Percentiles rank a stretch among this genome's conserved stretches.
These are phyloP conservation scores for Termitomyces bulborhizus DNA, from an alignment of 768 basidiomycete genomes.

Conservation along the genomic window DNA sequence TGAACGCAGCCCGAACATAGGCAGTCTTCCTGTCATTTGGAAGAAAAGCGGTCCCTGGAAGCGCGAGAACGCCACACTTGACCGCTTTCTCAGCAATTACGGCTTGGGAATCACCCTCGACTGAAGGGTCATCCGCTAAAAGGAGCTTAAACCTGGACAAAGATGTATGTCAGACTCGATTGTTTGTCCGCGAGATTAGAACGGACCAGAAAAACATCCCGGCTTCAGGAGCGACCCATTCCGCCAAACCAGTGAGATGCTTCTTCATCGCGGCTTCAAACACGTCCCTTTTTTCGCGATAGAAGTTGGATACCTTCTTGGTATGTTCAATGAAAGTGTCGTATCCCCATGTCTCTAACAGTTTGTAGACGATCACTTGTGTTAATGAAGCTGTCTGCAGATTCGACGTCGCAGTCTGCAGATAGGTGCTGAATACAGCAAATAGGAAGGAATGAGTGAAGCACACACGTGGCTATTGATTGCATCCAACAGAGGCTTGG, in stretches of 20 bases:
- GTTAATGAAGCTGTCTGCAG: slow-evolving; percentile 55
- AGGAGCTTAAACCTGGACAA: slow-evolving; percentile 56
- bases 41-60: slow-evolving; percentile 75
- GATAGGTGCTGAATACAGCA: not conserved
- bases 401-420: slow-evolving; percentile 38
- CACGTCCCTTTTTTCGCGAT: slow-evolving; percentile 58
- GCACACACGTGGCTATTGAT: slow-evolving; percentile 60
- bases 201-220: slow-evolving; percentile 86
- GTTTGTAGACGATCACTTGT: slow-evolving; percentile 49
- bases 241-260: slow-evolving; percentile 67
- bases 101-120: slow-evolving; percentile 56
- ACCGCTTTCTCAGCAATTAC: slow-evolving; percentile 67
- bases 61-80: slow-evolving; percentile 72
- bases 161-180: not conserved
- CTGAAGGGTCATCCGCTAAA: slow-evolving; percentile 23
- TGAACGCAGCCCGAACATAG: slow-evolving; percentile 79
- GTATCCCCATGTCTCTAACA: slow-evolving; percentile 65
- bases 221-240: slow-evolving; percentile 63
- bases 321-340: slow-evolving; percentile 65
- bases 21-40: slow-evolving; percentile 58
- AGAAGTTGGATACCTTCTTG: slow-evolving; percentile 57
- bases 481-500: slow-evolving; percentile 51
- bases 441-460: not conserved
- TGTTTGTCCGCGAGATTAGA: not conserved
- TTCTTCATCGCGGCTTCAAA: slow-evolving; percentile 66